These are phyloP conservation scores for Agrostemma githago DNA, from an alignment of 148 eudicot species.

Conservation along the genomic window DNA sequence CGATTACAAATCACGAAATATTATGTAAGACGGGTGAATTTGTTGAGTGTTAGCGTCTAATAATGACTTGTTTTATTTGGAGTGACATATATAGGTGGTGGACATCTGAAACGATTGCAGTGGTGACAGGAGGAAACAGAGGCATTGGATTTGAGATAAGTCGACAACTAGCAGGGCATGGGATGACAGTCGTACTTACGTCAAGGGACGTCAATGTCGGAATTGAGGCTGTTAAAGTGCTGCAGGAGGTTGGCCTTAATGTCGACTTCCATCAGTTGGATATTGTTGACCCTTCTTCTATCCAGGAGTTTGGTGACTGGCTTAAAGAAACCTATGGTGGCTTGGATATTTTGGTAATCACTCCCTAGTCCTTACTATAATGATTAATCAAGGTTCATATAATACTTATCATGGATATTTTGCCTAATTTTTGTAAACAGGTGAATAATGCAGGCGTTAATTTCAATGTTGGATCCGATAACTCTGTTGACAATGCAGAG, in stretches of 20 bases:
- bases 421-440: slow-evolving; percentile 47
- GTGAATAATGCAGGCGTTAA: slow-evolving; percentile 91
- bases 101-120: slow-evolving; percentile 71
- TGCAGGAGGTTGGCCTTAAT: slow-evolving; percentile 72
- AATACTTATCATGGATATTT: too few species aligned
- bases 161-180: slow-evolving; percentile 72
- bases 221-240: slow-evolving; percentile 69
- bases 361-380: not conserved
- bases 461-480: slow-evolving; percentile 65
- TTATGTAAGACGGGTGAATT: too few species aligned
- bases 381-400: too few species aligned
- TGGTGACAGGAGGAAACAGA: slow-evolving; percentile 93
- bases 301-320: slow-evolving; percentile 57
- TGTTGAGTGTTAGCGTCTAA: not conserved
- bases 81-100: slow-evolving; percentile 77
- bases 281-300: slow-evolving; percentile 59
- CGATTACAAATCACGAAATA: too few species aligned
- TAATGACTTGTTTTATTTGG: not conserved
- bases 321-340: slow-evolving; percentile 58
- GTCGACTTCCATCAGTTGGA: slow-evolving; percentile 86
- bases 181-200: slow-evolving; percentile 72
- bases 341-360: slow-evolving; percentile 68
- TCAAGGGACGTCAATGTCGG: slow-evolving; percentile 75
- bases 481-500: slow-evolving; percentile 66
- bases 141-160: slow-evolving; percentile 95